Evolutionary conservation across 768 basidiomycete genomes (phyloP).

Genomic region (Neoboletus magnificus): DNA sequence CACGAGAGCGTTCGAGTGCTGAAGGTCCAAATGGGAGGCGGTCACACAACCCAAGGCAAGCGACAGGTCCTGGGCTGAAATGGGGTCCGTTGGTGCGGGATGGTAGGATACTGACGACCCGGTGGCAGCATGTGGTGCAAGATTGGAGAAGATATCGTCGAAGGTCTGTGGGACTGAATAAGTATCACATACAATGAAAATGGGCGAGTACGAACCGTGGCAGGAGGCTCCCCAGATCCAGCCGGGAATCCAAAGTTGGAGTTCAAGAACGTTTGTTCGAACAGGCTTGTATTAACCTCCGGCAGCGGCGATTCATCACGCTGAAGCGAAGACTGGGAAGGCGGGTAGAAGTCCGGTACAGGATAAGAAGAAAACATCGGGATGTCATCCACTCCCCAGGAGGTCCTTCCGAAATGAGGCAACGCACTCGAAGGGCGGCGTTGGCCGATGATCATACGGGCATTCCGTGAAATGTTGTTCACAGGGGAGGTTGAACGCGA

Average conservation of each 20-base stretch:
- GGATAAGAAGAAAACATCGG: constrained; percentile 20
- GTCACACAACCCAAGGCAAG: constrained; percentile 8
- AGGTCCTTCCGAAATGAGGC: constrained; percentile 33
- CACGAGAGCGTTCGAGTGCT: constrained; percentile 2
- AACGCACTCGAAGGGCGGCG: constrained; percentile 50
- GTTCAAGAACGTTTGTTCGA: constrained; percentile 41
- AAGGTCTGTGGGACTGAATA: constrained; percentile 12
- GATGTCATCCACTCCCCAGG: constrained; percentile 24
- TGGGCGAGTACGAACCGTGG: constrained; percentile 11
- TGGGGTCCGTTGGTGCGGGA: constrained; percentile 28
- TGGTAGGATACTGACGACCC: constrained; percentile 5
- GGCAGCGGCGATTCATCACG: constrained; percentile 48
- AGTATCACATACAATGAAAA: not conserved
- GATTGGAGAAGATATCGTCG: constrained; percentile 23
- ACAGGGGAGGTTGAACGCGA: constrained; percentile 48
- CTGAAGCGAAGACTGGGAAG: constrained; percentile 30
- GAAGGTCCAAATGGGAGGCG: constrained; percentile 8
- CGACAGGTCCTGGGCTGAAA: constrained; percentile 19
- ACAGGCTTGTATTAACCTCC: constrained; percentile 46
- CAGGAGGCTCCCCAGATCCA: constrained; percentile 5
- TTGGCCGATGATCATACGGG: constrained; percentile 40
- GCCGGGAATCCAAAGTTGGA: constrained; percentile 26
- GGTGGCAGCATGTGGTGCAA: constrained; percentile 21
- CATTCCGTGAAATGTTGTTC: constrained; percentile 41
- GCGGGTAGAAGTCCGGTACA: constrained; percentile 4